Base-by-base conservation (phyloP, 2,329 filamentous ascomycete species). In the Claviceps sp. region DNA sequence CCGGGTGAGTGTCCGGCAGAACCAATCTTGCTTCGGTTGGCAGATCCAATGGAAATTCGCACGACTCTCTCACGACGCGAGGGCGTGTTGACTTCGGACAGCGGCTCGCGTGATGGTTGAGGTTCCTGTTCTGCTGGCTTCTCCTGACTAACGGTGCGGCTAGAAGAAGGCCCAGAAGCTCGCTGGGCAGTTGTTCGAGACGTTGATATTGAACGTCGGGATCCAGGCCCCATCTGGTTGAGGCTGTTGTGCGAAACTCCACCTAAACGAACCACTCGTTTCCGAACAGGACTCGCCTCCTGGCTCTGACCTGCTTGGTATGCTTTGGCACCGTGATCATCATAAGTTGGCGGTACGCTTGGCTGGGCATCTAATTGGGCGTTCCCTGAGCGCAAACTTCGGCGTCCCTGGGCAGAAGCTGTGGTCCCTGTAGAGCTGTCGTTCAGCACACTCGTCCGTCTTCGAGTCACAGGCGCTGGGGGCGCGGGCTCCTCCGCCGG, bases 241-340 rank as follows among this genome's bases (percentile, higher is more conserved):
- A 72, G 60, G 53, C 69, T 72, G 49, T 72, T 71, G 48, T 72
- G 70, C 24, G 76, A 70, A 1, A 73, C 71, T 52, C 72, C 72
- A 62, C 76, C 80, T 18, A 82, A 66, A 14, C 78, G 73, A 16
- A 82, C 76, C 34, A 82, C 74, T 42, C 78, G 69, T 61, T 79
- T 81, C 55, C 77, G 70, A 2, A 71, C 68, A 0, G 78, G 78
- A 57, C 76, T 80, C 51, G 66, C 68, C 42, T 78, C 76, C 46
- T 70, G 67, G 50, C 71, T 76, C 48, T 55, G 53, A 20, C 45
- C 47, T 37, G 53, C 49, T 16, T 55, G 47, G 51, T 37, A 37
- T 18, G 51, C 34, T 37, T 53, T 53, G 22, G 18, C 41, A n/a
- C 16, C 40, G 37, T 49, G 47, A 6, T 53, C 50, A 18, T 68